phyloP scores from a whole-genome alignment of 2,329 filamentous ascomycete genomes.

The Taxawa tesnikishii region DNA sequence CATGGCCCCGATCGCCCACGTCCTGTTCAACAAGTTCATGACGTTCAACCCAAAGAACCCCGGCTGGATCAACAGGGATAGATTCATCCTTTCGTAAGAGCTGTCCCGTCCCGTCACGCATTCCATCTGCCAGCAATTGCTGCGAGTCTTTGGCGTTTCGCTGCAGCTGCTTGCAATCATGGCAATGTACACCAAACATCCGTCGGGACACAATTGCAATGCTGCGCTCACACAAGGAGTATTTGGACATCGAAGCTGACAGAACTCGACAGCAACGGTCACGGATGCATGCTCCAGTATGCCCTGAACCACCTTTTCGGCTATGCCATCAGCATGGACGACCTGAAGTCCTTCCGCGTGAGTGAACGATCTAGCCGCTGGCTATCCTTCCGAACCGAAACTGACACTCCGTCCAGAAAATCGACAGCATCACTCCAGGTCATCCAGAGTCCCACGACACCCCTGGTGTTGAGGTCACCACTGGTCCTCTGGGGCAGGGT shows the following conservation, averaged over 20 bases:
- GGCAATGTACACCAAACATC: too few relatives aligned
- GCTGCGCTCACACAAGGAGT: too few relatives aligned
- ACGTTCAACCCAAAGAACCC: slow-evolving; percentile 99
- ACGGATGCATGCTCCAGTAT: slow-evolving; percentile 99
- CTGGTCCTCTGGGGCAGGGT: slow-evolving; percentile 93
- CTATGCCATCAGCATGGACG: slow-evolving; percentile 74
- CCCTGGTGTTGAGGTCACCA: slow-evolving; percentile 94
- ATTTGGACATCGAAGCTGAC: too few relatives aligned
- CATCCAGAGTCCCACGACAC: slow-evolving; percentile 97
- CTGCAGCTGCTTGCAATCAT: too few relatives aligned
- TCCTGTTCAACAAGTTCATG: slow-evolving; percentile 98
- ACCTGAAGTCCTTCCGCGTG: slow-evolving; percentile 94
- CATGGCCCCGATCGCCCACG: slow-evolving; percentile 90
- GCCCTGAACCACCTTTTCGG: slow-evolving; percentile 93
- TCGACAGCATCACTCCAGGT: slow-evolving; percentile 78
- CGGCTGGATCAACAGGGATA: slow-evolving; percentile 91
- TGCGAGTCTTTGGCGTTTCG: too few relatives aligned
- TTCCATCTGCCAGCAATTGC: too few relatives aligned
- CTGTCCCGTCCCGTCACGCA: slow-evolving; percentile 3
- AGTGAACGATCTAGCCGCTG: slow-evolving; percentile 40
- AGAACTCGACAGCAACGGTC: slow-evolving; percentile 90
- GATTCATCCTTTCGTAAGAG: slow-evolving; percentile 97
- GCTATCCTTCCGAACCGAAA: slow-evolving; percentile 29
- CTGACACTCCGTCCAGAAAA: slow-evolving; percentile 34
- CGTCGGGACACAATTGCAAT: too few relatives aligned